Base-by-base conservation (phyloP, 371 early-diverging fungal genomes). In the Nosema granulosis region DNA sequence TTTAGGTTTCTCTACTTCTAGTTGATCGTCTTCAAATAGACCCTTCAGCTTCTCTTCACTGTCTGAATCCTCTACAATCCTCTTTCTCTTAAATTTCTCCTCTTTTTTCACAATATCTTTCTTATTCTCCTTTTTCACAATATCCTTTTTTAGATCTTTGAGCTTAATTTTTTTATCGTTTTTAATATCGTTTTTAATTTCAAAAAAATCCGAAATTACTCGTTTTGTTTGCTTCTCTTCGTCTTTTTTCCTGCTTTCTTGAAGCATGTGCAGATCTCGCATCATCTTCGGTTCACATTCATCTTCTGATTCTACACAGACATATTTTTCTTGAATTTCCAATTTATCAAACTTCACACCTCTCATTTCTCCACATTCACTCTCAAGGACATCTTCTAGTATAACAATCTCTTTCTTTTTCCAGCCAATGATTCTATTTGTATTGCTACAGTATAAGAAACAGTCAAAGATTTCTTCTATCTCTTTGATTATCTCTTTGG, bases 371-470 rank as follows among this genome's bases (percentile, higher is more conserved):
- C 22, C 34, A 31, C 51, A 61, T 26, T 4, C 38, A 22, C 13
- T 32, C 16, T 68, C 68, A 35, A 68, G 35, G n/a, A 75, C 32
- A 3, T 58, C 31, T 16, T 75, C 59, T n/a, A n/a, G n/a, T n/a
- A n/a, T n/a, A 49, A 75, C 22, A 43, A 37, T 38, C 0, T 20
- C 43, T n/a, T 62, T 28, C 28, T 28, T 37, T 26, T 51, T 68
- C 58, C 66, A 72, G 28, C 32, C 26, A 29, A 78, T 37, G 1
- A 78, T 11, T 37, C 78, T 67, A 62, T 78, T 73, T 49, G 38
- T 67, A 20, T 68, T 54, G 43, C 68, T 68, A 29, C 73, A 72
- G 73, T 61, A 78, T 37, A 78, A 34, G 54, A 72, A 67, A 51
- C 49, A 58, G 2, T 49, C 57, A 35, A n/a, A 35, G 20, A 24